A percentile compares a stretch with the other conserved stretches of the same genome.
phyloP scores from a whole-genome alignment of 371 early-diverging fungal species.

The Zychaea mexicana region DNA sequence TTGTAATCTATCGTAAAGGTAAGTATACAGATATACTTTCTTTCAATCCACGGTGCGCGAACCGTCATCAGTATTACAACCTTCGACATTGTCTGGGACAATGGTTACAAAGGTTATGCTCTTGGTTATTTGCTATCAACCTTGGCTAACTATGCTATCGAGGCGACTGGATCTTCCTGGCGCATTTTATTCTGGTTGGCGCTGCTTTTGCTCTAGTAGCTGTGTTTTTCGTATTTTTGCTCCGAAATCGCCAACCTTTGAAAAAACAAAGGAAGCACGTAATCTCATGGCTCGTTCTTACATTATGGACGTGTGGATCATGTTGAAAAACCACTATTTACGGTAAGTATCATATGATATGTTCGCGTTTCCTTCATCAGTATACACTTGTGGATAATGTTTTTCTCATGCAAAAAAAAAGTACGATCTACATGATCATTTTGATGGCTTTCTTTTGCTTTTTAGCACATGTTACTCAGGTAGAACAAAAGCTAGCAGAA shows the following conservation, averaged over 20 bases:
- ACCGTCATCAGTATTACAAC: too few species aligned
- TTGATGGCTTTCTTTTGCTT: slow-evolving; percentile 70
- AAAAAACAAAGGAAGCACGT: slow-evolving; percentile 44
- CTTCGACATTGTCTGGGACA: too few species aligned
- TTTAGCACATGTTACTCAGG: slow-evolving; percentile 71
- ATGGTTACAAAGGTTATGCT: slow-evolving; percentile 64
- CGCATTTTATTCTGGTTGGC: slow-evolving; percentile 71
- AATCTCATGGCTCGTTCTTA: slow-evolving; percentile 33
- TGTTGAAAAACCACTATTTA: slow-evolving; percentile 55
- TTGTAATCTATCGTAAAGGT: slow-evolving; percentile 73
- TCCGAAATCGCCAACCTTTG: slow-evolving; percentile 64
- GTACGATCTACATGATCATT: slow-evolving; percentile 59
- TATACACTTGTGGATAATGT: slow-evolving; percentile 58
- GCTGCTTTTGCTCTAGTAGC: slow-evolving; percentile 63
- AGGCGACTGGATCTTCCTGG: slow-evolving; percentile 56
- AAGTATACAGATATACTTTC: too few species aligned
- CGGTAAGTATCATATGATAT: slow-evolving; percentile 6
- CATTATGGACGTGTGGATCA: slow-evolving; percentile 44
- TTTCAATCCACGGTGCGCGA: too few species aligned
- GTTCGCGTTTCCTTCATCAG: slow-evolving; percentile 8
- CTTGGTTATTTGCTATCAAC: slow-evolving; percentile 68
- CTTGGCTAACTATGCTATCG: slow-evolving; percentile 57
- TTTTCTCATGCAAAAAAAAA: too few species aligned
- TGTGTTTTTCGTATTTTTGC: slow-evolving; percentile 62
- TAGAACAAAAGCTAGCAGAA: too few species aligned